Evolutionary conservation across 1,284 basidiomycete genomes (phyloP).

Genomic region (Ganoderma lingzhi): DNA sequence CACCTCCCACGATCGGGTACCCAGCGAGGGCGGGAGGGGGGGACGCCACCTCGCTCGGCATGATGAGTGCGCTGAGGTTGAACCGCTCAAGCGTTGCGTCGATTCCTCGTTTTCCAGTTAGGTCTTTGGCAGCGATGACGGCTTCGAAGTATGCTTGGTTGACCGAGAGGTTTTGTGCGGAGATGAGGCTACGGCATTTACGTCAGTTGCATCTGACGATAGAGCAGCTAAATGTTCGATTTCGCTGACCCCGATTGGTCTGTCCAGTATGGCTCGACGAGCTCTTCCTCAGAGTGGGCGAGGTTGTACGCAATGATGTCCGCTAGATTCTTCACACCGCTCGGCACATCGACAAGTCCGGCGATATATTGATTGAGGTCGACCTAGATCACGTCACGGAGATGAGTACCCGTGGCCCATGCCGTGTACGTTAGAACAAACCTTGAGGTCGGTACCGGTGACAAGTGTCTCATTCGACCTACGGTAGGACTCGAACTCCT

Average conservation of each 20-base stretch:
- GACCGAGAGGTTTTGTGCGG: conserved; percentile 54
- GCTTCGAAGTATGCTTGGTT: conserved; percentile 56
- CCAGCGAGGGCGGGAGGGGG: conserved; percentile 50
- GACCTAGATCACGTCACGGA: conserved; percentile 32
- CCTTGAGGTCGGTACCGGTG: conserved; percentile 51
- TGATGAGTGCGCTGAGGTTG: conserved; percentile 44
- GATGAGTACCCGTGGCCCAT: not conserved
- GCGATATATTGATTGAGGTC: conserved; percentile 46
- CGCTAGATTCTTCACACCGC: conserved; percentile 45
- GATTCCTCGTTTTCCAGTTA: conserved; percentile 63
- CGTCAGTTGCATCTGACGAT: not conserved
- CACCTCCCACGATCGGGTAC: conserved; percentile 51
- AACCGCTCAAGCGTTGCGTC: conserved; percentile 57
- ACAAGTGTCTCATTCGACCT: conserved; percentile 42
- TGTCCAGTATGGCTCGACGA: conserved; percentile 48
- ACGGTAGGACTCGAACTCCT: conserved; percentile 41
- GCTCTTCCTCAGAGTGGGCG: conserved; percentile 50
- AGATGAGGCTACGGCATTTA: conserved; percentile 48
- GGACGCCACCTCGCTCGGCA: conserved; percentile 47
- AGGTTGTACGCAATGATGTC: conserved; percentile 54
- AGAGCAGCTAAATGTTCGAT: conserved; percentile 27
- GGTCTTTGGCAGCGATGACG: conserved; percentile 56
- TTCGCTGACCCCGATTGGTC: conserved; percentile 48
- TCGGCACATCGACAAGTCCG: conserved; percentile 44
- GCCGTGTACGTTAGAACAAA: conserved; percentile 17